Conservation (phyloP, 441 rosid species). For the Mallotus japonicus region DNA sequence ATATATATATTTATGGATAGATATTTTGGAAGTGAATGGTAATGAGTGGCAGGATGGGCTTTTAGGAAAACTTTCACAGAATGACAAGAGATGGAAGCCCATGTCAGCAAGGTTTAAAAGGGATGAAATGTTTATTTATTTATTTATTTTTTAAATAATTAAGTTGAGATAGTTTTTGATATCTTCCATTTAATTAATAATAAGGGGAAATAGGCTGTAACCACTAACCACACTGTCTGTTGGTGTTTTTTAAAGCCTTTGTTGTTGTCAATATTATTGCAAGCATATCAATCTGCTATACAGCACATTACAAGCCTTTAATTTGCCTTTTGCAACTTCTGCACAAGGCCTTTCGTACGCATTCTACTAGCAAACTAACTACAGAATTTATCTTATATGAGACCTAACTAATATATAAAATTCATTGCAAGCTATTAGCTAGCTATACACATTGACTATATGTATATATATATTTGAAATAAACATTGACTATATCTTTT, state of each 20-base stretch:
- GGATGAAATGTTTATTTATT: neutral
- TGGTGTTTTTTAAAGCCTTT: neutral
- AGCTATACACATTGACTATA: no score
- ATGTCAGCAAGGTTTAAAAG: neutral
- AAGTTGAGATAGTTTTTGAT: neutral
- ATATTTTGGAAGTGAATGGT: constrained; percentile 22
- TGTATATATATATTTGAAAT: no score
- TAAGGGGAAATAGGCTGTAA: neutral
- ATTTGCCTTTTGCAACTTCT: no score
- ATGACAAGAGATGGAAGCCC: constrained; percentile 6
- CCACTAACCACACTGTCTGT: neutral
- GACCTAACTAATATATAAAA: no score
- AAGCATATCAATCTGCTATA: neutral
- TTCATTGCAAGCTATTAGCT: no score
- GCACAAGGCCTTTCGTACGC: no score
- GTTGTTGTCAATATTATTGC: neutral
- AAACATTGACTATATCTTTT: no score
- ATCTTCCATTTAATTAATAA: neutral
- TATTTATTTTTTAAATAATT: no score
- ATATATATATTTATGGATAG: neutral
- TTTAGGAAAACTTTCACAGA: neutral
- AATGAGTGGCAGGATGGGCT: constrained; percentile 24
- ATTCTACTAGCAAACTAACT: no score
- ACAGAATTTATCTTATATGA: no score
- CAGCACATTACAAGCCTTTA: neutral